Evolutionary conservation across 169 alveolate species (phyloP), one percentile per base, ranked within the genome.

Genomic region (Besnoitia besnoiti): DNA sequence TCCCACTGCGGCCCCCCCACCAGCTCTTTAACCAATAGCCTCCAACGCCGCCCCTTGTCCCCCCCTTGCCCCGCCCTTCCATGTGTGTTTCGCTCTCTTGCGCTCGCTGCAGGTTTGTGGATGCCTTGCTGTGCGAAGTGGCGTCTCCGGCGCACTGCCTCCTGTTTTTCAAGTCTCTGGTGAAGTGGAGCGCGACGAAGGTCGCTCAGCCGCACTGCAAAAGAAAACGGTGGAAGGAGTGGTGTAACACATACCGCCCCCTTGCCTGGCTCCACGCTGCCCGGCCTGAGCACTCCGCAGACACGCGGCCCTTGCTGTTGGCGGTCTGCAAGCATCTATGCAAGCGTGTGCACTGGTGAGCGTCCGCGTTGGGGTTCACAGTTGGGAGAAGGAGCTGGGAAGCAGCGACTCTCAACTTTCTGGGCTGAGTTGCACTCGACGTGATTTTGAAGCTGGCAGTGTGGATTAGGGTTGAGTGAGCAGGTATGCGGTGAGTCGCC

Each of bases 101-200:
- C 30, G 12, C n/a, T 77, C 59, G 3, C 39, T 19, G 49, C 40
- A 77, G 87, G 50, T 77, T 77, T 39, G 49, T 77, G 39, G 87
- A 77, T 35, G 55, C 59, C 3, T 27, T 42, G 37, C 59, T 77
- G 24, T 37, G 59, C 61, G 87, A 77, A 42, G 55, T 77, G 37
- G 87, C 87, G 59, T 40, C 61, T 16, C 87, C 87, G 59, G 87
- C 61, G 59, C 87, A 77, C 59, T 77, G 87, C 47, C 40, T 77
- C 61, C 87, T 77, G 50, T 77, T 77, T 27, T 77, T 77, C 87
- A 37, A 77, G 35, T 37, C 87, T 2, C 87, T 77, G 55, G 87
- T 77, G 40, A 77, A 77, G 87, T 77, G 87, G 87, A 77, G 59
- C 87, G 1, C 87, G 37, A 37, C 61, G 49, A 77, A 77, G 35